Conservation (phyloP, 2,329 filamentous ascomycete species). For the Didymella lethalis region DNA sequence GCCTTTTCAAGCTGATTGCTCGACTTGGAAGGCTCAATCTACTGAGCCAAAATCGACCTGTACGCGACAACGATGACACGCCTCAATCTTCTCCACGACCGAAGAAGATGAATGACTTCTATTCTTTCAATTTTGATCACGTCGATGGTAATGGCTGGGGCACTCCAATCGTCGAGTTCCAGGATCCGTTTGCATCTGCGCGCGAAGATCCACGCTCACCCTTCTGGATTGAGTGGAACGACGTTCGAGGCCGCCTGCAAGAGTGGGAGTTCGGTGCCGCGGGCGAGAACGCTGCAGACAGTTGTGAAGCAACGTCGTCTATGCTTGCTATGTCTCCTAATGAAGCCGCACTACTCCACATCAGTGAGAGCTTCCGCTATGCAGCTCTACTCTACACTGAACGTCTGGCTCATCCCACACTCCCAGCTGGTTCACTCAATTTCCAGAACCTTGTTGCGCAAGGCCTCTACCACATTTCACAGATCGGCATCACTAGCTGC, state of each 20-base stretch:
- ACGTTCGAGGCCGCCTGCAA: conserved; percentile 77
- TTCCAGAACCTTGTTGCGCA: conserved; percentile 85
- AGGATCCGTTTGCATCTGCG: conserved; percentile 51
- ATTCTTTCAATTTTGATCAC: conserved; percentile 62
- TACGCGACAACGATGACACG: conserved; percentile 49
- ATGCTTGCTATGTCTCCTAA: conserved; percentile 52
- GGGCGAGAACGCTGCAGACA: conserved; percentile 37
- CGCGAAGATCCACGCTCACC: conserved; percentile 63
- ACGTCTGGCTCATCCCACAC: conserved; percentile 78
- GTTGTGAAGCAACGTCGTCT: conserved; percentile 36
- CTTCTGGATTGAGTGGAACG: conserved; percentile 91
- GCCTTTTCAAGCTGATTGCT: conserved; percentile 85
- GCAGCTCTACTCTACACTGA: conserved; percentile 89
- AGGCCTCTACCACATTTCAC: conserved; percentile 82
- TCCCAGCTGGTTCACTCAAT: conserved; percentile 75
- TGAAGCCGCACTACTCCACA: conserved; percentile 78
- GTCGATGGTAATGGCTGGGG: conserved; percentile 75
- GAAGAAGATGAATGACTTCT: conserved; percentile 57
- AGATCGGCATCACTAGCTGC: conserved; percentile 73
- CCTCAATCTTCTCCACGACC: conserved; percentile 45
- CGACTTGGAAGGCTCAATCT: conserved; percentile 85
- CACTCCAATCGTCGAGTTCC: conserved; percentile 61
- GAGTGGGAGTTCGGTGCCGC: conserved; percentile 73
- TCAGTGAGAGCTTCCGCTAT: conserved; percentile 90
- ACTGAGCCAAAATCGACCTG: conserved; percentile 72